phyloP scores from a whole-genome alignment of 2,329 filamentous ascomycete species.

The Cyclaneusma minus region DNA sequence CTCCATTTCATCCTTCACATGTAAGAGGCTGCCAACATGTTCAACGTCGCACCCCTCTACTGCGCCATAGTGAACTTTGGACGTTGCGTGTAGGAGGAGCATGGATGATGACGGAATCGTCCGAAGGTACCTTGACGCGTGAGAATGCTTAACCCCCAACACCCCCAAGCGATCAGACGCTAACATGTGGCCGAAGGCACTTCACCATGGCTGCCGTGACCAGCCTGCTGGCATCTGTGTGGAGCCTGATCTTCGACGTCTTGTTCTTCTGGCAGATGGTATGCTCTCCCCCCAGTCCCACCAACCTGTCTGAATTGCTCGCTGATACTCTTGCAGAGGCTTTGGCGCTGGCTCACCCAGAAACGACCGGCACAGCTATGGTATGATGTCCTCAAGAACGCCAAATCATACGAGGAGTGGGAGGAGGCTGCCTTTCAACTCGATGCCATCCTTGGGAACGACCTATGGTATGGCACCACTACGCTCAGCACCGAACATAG shows the following conservation, averaged over 20 bases:
- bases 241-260: constrained; percentile 45
- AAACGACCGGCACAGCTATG: constrained; percentile 51
- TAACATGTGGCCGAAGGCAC: no score
- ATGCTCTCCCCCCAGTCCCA: constrained; percentile 11
- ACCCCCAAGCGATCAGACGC: no score
- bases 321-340: constrained; percentile 33
- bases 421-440: constrained; percentile 68
- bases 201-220: no score
- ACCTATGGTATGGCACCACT: constrained; percentile 49
- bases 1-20: no score
- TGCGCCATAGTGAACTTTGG: no score
- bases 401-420: constrained; percentile 70
- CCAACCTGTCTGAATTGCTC: constrained; percentile 2
- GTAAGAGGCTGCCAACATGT: no score
- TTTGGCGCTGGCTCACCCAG: constrained; percentile 49
- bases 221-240: constrained; percentile 25
- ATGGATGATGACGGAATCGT: no score
- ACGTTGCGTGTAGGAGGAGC: no score
- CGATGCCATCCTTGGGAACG: constrained; percentile 67
- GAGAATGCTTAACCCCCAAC: no score
- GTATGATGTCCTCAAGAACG: constrained; percentile 47
- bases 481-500: neutral
- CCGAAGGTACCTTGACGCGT: no score
- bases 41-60: no score
- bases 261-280: constrained; percentile 47